Conservation (phyloP, 83 land plant genomes). For the Thuja plicata region DNA sequence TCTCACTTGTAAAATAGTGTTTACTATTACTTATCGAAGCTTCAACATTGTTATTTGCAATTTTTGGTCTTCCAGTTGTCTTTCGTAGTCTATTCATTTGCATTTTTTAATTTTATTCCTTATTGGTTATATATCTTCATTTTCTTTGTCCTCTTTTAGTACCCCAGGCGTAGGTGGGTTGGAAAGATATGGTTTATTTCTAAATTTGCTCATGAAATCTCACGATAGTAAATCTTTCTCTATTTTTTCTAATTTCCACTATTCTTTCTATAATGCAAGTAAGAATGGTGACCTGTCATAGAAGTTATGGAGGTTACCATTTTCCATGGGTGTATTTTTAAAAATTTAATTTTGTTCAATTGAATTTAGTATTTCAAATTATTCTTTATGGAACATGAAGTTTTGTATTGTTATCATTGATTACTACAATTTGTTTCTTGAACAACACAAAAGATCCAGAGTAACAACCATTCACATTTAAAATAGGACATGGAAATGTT, state of each 20-base stretch:
- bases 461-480: conserved; percentile 60
- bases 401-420: not conserved
- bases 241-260: conserved; percentile 7
- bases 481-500: conserved; percentile 61
- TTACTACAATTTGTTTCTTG: conserved; percentile 14
- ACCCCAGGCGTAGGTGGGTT: too few species aligned
- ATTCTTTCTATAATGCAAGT: conserved; percentile 34
- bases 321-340: not conserved
- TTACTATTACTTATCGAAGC: too few species aligned
- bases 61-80: too few species aligned
- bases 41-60: too few species aligned
- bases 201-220: too few species aligned
- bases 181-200: too few species aligned
- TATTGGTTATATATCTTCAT: too few species aligned
- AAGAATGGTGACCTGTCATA: conserved; percentile 61
- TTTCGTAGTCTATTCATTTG: too few species aligned
- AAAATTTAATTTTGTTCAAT: not conserved
- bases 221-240: not conserved
- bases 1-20: too few species aligned
- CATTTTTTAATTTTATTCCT: too few species aligned
- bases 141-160: too few species aligned
- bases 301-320: conserved; percentile 71
- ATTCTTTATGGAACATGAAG: not conserved
- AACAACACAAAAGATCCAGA: conserved; percentile 76
- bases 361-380: not conserved